A percentile compares a stretch with the other conserved stretches of the same genome.
phyloP scores from a whole-genome alignment of 169 alveolate species.

The Plasmodium gallinaceum region DNA sequence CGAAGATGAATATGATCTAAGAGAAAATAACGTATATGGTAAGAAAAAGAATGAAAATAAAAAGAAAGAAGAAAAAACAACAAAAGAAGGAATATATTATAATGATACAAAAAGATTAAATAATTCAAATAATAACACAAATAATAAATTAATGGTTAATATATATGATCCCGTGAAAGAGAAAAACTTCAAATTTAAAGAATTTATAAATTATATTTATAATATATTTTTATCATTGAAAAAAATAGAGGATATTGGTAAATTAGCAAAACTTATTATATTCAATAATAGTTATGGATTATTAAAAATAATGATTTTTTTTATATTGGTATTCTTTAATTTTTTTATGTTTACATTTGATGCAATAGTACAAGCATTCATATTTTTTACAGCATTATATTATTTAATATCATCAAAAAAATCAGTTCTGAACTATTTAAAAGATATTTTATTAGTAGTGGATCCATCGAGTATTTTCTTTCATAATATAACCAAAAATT shows the following conservation, averaged over 20 bases:
- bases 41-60: neutral
- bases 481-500: conserved; percentile 65
- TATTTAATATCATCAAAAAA: conserved; percentile 75
- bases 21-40: neutral
- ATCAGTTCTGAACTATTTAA: conserved; percentile 72
- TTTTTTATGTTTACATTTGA: conserved; percentile 80
- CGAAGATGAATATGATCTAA: neutral
- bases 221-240: conserved; percentile 64
- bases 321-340: conserved; percentile 56
- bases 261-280: conserved; percentile 41
- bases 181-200: conserved; percentile 31
- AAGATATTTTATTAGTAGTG: conserved; percentile 79
- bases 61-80: neutral
- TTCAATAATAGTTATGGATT: conserved; percentile 78
- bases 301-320: conserved; percentile 73
- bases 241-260: conserved; percentile 70
- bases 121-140: neutral
- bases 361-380: conserved; percentile 77
- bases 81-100: neutral
- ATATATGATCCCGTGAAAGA: conserved; percentile 35
- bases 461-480: conserved; percentile 80
- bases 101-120: neutral
- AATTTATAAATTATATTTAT: conserved; percentile 41
- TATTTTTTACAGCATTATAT: conserved; percentile 81
- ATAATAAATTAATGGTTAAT: neutral